These are phyloP conservation scores for Ophiocordyceps camponoti-leonardi DNA, from an alignment of 2,329 filamentous ascomycete species.

Conservation along the genomic window DNA sequence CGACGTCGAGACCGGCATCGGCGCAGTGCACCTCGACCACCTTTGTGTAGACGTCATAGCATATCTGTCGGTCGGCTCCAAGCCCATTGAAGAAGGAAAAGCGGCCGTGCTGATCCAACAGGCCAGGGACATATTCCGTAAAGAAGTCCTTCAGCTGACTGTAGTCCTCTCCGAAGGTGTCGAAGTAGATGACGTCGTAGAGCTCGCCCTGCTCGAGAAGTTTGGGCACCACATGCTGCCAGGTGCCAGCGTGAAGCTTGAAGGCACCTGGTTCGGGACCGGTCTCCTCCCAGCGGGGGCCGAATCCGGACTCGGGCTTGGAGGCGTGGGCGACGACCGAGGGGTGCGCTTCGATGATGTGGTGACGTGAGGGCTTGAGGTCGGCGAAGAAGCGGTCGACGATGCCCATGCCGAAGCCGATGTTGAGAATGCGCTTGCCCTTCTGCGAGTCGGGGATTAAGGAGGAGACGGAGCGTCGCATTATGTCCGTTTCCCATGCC, in stretches of 20 bases:
- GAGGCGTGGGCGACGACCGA: slow-evolving; percentile 52
- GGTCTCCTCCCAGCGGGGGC: slow-evolving; percentile 33
- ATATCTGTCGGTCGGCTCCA: slow-evolving; percentile 79
- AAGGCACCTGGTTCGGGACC: slow-evolving; percentile 48
- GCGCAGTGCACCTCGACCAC: slow-evolving; percentile 82
- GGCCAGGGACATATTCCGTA: slow-evolving; percentile 63
- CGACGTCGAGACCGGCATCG: slow-evolving; percentile 77
- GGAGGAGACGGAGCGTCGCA: slow-evolving; percentile 57
- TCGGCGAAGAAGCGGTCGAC: slow-evolving; percentile 61
- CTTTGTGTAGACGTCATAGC: slow-evolving; percentile 90
- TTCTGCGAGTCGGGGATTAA: slow-evolving; percentile 29
- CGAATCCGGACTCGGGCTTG: slow-evolving; percentile 31
- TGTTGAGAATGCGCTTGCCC: slow-evolving; percentile 60
- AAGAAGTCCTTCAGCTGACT: slow-evolving; percentile 73
- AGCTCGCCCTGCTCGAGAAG: slow-evolving; percentile 50
- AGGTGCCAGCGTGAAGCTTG: slow-evolving; percentile 50
- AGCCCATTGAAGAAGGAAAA: slow-evolving; percentile 87
- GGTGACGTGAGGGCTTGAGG: slow-evolving; percentile 50
- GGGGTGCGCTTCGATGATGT: slow-evolving; percentile 76
- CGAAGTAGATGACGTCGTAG: slow-evolving; percentile 89
- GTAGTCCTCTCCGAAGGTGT: slow-evolving; percentile 95
- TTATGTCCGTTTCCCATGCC: slow-evolving; percentile 79
- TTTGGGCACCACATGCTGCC: slow-evolving; percentile 63
- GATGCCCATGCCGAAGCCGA: slow-evolving; percentile 86
- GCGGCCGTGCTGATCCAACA: slow-evolving; percentile 54